A percentile compares a stretch with the other conserved stretches of the same genome.
These are phyloP conservation scores for Reticulascus tulasneorum DNA, from an alignment of 2,329 filamentous ascomycete genomes.

Conservation along the genomic window DNA sequence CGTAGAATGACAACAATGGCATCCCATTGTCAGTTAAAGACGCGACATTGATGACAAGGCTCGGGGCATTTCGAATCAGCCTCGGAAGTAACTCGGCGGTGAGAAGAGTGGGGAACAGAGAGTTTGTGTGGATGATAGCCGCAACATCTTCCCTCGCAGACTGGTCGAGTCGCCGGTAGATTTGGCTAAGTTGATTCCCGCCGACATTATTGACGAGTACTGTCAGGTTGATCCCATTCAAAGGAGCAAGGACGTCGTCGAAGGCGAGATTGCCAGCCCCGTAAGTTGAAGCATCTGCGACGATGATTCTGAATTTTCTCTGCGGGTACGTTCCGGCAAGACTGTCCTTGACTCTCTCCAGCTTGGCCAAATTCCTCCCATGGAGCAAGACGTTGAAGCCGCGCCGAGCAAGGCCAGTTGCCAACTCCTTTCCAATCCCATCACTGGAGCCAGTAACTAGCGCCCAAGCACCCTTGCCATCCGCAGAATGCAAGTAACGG, in stretches of 20 bases:
- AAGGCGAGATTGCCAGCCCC: conserved; percentile 1
- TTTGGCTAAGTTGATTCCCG: conserved; percentile 1
- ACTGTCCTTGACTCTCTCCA: conserved; percentile 34
- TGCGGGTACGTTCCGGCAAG: conserved; percentile 36
- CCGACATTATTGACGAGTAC: conserved; percentile 19
- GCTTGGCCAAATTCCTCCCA: conserved; percentile 48
- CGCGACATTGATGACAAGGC: conserved; percentile 11
- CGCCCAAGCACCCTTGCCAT: conserved; percentile 32
- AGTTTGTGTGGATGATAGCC: conserved; percentile 8
- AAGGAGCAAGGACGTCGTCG: conserved; percentile 8
- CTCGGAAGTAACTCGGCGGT: conserved; percentile 4
- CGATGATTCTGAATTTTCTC: conserved; percentile 32
- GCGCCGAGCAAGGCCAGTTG: conserved; percentile 42
- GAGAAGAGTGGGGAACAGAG: conserved; percentile 11
- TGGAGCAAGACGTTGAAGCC: conserved; percentile 57
- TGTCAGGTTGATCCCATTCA: conserved; percentile 14
- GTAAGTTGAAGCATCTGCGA: conserved; percentile 37
- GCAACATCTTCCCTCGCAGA: conserved; percentile 2
- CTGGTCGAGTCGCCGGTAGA: conserved; percentile 8
- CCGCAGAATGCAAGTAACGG: conserved; percentile 17
- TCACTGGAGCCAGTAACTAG: conserved; percentile 51
- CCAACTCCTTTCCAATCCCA: conserved; percentile 50
- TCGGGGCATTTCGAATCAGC: conserved; percentile 1
- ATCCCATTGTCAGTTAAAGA: conserved; percentile 8
- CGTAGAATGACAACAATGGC: conserved; percentile 9